Evolutionary conservation across 306 rosid species (phyloP).

Genomic region (Sicyos baderoa): DNA sequence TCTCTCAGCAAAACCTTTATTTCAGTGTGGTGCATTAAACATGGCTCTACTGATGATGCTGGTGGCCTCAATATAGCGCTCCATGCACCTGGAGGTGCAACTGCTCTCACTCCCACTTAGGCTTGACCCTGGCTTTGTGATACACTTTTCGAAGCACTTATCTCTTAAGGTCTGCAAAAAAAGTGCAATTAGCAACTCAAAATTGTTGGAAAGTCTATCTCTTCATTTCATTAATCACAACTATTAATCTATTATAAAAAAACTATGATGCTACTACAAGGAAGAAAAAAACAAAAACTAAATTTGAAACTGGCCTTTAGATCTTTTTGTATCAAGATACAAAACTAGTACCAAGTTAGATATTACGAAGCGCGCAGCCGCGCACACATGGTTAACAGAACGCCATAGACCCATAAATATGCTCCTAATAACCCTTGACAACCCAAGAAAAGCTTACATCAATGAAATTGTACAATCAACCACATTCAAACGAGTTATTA

Average conservation of each 20-base stretch:
- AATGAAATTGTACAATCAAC: neutral
- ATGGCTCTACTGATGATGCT: conserved; percentile 72
- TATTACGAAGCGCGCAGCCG: neutral
- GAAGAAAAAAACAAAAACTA: neutral
- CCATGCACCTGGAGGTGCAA: conserved; percentile 85
- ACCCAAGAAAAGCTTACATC: neutral
- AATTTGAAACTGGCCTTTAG: neutral
- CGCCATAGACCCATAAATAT: neutral
- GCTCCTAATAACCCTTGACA: neutral
- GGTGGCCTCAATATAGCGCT: conserved; percentile 94
- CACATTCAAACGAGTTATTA: neutral
- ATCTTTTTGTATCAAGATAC: neutral
- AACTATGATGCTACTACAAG: neutral
- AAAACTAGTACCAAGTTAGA: neutral
- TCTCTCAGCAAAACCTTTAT: neutral
- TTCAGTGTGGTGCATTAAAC: conserved; percentile 44
- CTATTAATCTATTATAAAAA: neutral
- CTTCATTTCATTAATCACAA: neutral
- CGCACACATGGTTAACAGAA: neutral
- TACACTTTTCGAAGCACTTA: conserved; percentile 86
- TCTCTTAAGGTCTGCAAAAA: conserved; percentile 59
- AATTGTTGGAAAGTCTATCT: neutral
- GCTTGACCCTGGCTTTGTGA: conserved; percentile 90
- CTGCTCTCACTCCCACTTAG: conserved; percentile 79
- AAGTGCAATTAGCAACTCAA: conserved; percentile 5